A percentile compares a stretch with the other conserved stretches of the same genome.
These are phyloP conservation scores for Aphanomyces cochlioides DNA, from an alignment of 352 stramenopile species.

Conservation along the genomic window DNA sequence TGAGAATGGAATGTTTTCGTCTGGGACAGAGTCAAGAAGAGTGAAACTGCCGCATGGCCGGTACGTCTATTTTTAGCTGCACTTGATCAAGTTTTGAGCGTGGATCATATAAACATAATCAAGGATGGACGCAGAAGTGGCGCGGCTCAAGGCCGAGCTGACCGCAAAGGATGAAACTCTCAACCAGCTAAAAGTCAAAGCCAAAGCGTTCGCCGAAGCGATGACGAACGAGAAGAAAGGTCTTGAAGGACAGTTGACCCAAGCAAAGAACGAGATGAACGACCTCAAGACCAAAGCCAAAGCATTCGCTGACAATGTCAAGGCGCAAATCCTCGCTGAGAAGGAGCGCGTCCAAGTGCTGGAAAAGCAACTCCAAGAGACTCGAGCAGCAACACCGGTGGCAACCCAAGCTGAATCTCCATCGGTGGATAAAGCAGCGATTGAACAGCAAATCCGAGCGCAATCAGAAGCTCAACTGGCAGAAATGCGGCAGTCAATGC, in stretches of 20 bases:
- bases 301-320: constrained; percentile 64
- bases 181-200: constrained; percentile 79
- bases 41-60: too few relatives aligned
- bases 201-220: constrained; percentile 79
- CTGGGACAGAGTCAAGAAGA: too few relatives aligned
- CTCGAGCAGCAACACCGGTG: not conserved
- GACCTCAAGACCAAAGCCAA: constrained; percentile 65
- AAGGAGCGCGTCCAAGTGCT: constrained; percentile 50
- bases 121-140: constrained; percentile 40
- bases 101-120: not conserved
- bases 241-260: constrained; percentile 34
- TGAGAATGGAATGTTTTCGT: too few relatives aligned
- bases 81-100: too few relatives aligned
- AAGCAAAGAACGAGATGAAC: constrained; percentile 62
- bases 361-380: constrained; percentile 49
- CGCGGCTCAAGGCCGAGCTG: constrained; percentile 53
- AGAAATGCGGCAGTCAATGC: constrained; percentile 24
- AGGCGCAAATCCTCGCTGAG: constrained; percentile 54
- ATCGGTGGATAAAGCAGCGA: not conserved
- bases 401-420: constrained; percentile 5
- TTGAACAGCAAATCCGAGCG: not conserved
- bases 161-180: constrained; percentile 73
- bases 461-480: not conserved
- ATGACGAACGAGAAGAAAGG: constrained; percentile 48
- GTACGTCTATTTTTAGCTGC: too few relatives aligned